Evolutionary conservation across 345 rosid species (phyloP), one percentile per base, ranked within the genome.

Genomic region (Moringa oleifera): DNA sequence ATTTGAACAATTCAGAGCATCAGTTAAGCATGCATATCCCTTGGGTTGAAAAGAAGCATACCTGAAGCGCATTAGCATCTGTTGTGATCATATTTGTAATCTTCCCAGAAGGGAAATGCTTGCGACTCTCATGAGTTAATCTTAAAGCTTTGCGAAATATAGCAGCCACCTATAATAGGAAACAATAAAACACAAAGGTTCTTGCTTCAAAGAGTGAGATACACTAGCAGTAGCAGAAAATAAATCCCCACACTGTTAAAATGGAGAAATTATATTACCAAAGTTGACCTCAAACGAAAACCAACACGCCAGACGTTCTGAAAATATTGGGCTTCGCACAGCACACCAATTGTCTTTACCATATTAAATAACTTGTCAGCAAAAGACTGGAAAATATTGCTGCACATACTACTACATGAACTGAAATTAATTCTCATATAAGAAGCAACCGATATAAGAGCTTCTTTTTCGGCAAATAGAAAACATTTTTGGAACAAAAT

Each of bases 81-180:
- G 97, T 90, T 63, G 99, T 85, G 75, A 94, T 94, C 90, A 94
- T 86, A 65, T 94, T 94, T 53, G 91, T 94, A 66, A 94, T 78
- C 78, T 90, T 94, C 51, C 97, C 99, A 55, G 96, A 83, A 23
- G 83, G 81, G 60, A 90, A 90, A 81, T 85, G 82, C 74, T 81
- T 81, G 69, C 95, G 96, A 70, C 81, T 76, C 72, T 86, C 99
- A 51, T 90, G 92, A 68, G 89, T 88, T 59, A 94, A 74, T 71
- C 99, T 82, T 57, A 90, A 66, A 52, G 96, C 81, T 78, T 90
- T 94, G 53, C 79, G 83, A 77, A 94, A 94, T 67, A 90, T 90
- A 74, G 97, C 95, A 21, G 99, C 97, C 72, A 93, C 88, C 98
- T 93, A 66, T 25, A 47, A 56, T 19, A 33, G 62, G 63, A 49